Evolutionary conservation across 352 stramenopile species (phyloP).

Genomic region (Pythium aristosporum): DNA sequence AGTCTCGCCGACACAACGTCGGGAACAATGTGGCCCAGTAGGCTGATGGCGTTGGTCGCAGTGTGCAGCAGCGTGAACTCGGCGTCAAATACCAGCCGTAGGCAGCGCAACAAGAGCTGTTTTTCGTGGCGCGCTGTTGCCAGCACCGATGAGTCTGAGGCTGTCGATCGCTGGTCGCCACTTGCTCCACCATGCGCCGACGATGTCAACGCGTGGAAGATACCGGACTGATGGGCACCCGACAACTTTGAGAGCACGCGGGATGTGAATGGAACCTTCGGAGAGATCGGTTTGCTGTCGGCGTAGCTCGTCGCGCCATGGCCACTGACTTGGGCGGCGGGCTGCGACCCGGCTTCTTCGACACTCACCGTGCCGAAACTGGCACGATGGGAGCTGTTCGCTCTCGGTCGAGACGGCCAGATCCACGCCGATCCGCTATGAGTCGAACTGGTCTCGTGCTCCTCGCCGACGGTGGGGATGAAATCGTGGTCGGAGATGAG

Average conservation of each 20-base stretch:
- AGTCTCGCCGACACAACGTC: slow-evolving; percentile 41
- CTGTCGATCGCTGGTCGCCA: slow-evolving; percentile 11
- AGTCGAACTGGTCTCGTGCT: slow-evolving; percentile 3
- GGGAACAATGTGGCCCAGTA: slow-evolving; percentile 53
- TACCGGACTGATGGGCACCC: slow-evolving; percentile 42
- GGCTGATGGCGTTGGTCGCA: slow-evolving; percentile 53
- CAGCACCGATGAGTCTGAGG: not conserved
- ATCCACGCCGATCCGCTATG: slow-evolving; percentile 24
- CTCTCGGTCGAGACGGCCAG: slow-evolving; percentile 14
- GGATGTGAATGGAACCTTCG: slow-evolving; percentile 61
- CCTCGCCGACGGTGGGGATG: not conserved
- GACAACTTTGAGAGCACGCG: slow-evolving; percentile 71
- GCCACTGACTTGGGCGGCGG: slow-evolving; percentile 16
- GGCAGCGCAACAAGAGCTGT: slow-evolving; percentile 34
- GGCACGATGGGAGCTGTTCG: slow-evolving; percentile 7
- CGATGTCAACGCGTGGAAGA: slow-evolving; percentile 58
- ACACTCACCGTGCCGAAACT: slow-evolving; percentile 9
- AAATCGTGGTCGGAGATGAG: slow-evolving; percentile 63
- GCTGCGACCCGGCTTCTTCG: slow-evolving; percentile 5
- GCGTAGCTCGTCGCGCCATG: not conserved
- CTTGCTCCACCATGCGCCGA: slow-evolving; percentile 12
- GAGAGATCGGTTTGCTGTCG: slow-evolving; percentile 26
- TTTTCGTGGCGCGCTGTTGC: slow-evolving; percentile 26
- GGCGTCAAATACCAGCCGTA: slow-evolving; percentile 53
- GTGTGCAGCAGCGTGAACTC: slow-evolving; percentile 63